Evolutionary conservation across 2,329 filamentous ascomycete genomes (phyloP), one percentile per base, ranked within the genome.

Genomic region (Cercospora nicotianae): DNA sequence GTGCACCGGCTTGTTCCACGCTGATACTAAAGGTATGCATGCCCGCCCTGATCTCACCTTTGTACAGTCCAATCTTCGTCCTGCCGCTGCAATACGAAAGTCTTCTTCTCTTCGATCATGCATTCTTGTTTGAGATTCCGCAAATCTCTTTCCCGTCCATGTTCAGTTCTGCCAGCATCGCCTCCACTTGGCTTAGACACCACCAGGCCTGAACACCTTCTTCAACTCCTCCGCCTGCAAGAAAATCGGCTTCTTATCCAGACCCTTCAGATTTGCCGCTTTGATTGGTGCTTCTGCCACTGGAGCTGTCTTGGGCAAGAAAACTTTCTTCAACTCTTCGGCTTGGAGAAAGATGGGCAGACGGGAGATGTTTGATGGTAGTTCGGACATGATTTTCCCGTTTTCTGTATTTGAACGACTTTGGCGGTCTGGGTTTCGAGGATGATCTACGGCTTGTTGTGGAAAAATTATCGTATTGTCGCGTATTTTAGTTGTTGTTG

Each of bases 211-310:
- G 10, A 62, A 62, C 26, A 62, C 60, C 42, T 51, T 62, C 60
- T 51, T 62, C 60, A 62, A 26, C n/a, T 62, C 60, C 23, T 62
- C 60, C 42, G 60, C 60, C n/a, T 62, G 60, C 16, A 51, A 18
- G 23, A 48, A 48, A 48, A 51, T 48, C 36, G 60, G 42, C 36
- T 45, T 26, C n/a, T 62, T 18, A 3, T 62, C 60, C 2, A 62
- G 30, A 20, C 48, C 26, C 42, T 62, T 51, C 36, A 62, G 20
- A 20, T 31, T 33, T 16, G 60, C 60, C 36, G 20, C 28, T 48
- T 31, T 30, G 60, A 62, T 9, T 5, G 39, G 36, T 1, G 60
- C 60, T 30, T 42, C 36, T 12, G 60, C 60, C 6, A 42, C 28
- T 0, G 60, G 60, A 12, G 60, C 33, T 9, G 60, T 48, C 13